Evolutionary conservation across 2,329 filamentous ascomycete genomes (phyloP), one percentile per base, ranked within the genome.

Genomic region (Cercospora zeina): DNA sequence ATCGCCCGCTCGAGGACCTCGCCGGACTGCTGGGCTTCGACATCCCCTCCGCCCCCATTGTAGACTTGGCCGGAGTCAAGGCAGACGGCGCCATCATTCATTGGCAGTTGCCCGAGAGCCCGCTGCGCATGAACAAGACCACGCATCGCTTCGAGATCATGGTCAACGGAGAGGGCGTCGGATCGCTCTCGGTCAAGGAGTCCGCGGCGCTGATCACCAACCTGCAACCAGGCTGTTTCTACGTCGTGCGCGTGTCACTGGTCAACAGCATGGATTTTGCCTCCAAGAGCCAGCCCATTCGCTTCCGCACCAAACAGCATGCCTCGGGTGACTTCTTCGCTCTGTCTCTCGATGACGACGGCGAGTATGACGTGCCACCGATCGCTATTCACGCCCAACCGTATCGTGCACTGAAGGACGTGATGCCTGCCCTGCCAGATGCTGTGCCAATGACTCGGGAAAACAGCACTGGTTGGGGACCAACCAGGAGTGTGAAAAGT

Each of bases 181-280:
- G 93, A 70, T 91, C 96, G 72, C 91, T 93, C 49, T 87, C 86
- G 66, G 86, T 87, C 69, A 84, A 86, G 68, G 91, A 96, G 74
- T 91, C 89, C 0, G 90, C 91, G n/a, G 92, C 97, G 58, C 93
- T 90, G 50, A 92, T 99, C 59, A 92, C 89, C 33, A 91, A 93
- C 39, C 82, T 99, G 7, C 88, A 89, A 70, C 92, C 95, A 0
- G 87, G 89, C 67, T 90, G 90, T 71, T 96, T 93, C 71, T 97
- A 97, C 78, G 96, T 96, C 67, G 88, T 99, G 30, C 89, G 93
- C 63, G 91, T 97, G 58, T 90, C 97, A 68, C 91, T 93, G 39
- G 89, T 97, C 58, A 96, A 93, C 54, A 86, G 89, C 31, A 91
- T 93, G 69, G 96, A 95, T 75, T 97, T 97, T 71, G 91, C 96